phyloP scores from a whole-genome alignment of 78 protist genomes.

The Anaeramoeba flamelloides region DNA sequence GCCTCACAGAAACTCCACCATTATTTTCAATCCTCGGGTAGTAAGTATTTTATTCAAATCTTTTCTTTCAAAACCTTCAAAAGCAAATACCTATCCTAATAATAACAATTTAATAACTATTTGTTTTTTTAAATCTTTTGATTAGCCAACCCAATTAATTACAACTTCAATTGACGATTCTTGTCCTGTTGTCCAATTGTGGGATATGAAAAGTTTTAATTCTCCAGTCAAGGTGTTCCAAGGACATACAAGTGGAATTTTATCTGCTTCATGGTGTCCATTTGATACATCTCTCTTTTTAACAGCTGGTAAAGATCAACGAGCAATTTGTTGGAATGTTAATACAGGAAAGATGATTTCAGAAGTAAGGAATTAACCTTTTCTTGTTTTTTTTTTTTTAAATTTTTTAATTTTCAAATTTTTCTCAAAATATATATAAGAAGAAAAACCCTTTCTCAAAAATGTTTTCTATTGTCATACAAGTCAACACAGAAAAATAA shows the following conservation, averaged over 20 bases:
- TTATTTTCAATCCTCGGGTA: slow-evolving; percentile 72
- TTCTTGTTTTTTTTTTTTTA: slow-evolving; percentile 6
- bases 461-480: no score
- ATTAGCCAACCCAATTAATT: slow-evolving; percentile 45
- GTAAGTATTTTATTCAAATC: no score
- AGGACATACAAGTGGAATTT: slow-evolving; percentile 62
- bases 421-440: no score
- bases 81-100: no score
- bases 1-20: slow-evolving; percentile 23
- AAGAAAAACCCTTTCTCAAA: no score
- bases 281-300: slow-evolving; percentile 44
- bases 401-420: no score
- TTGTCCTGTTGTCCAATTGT: slow-evolving; percentile 57
- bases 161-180: slow-evolving; percentile 70
- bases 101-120: no score
- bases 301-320: slow-evolving; percentile 60
- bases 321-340: slow-evolving; percentile 71
- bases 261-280: slow-evolving; percentile 73
- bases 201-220: slow-evolving; percentile 66
- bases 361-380: slow-evolving; percentile 26
- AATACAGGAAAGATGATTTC: slow-evolving; percentile 37
- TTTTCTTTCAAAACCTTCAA: no score
- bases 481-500: no score
- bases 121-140: neutral
- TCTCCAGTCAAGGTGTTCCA: slow-evolving; percentile 45